Conservation (phyloP, 2,329 filamentous ascomycete species). For the Fusarium tanahbumbuense region DNA sequence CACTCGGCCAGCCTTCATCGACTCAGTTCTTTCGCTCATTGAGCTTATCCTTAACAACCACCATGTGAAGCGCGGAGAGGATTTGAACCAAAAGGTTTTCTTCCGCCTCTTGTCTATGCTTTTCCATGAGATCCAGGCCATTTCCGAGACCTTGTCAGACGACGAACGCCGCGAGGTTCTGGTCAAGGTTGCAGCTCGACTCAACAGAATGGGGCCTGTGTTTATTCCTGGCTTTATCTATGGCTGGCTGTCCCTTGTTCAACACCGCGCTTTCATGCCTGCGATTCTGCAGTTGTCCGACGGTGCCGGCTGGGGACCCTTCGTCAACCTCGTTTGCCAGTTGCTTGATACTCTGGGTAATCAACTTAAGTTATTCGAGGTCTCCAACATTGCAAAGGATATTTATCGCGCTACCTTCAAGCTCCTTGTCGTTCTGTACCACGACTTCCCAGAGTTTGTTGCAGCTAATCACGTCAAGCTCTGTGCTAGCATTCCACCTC, state of each 20-base stretch:
- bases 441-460: constrained; percentile 94
- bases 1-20: constrained; percentile 77
- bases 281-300: constrained; percentile 76
- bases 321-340: constrained; percentile 77
- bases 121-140: constrained; percentile 76
- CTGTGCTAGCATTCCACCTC: constrained; percentile 81
- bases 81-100: constrained; percentile 89
- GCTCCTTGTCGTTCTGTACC: constrained; percentile 85
- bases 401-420: constrained; percentile 87
- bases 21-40: constrained; percentile 81
- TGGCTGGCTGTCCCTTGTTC: constrained; percentile 83
- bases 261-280: constrained; percentile 87
- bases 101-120: constrained; percentile 88
- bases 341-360: constrained; percentile 81
- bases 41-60: constrained; percentile 87
- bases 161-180: constrained; percentile 76
- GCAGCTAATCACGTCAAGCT: constrained; percentile 87
- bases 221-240: constrained; percentile 87
- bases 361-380: constrained; percentile 78
- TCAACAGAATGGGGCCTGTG: constrained; percentile 79
- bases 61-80: constrained; percentile 81
- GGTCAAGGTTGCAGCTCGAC: constrained; percentile 75
- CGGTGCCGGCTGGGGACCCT: constrained; percentile 79
- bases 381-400: constrained; percentile 78
- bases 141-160: constrained; percentile 68